A percentile compares a stretch with the other conserved stretches of the same genome.
phyloP scores from a whole-genome alignment of 2,329 filamentous ascomycete species.

The Ilyonectria robusta region DNA sequence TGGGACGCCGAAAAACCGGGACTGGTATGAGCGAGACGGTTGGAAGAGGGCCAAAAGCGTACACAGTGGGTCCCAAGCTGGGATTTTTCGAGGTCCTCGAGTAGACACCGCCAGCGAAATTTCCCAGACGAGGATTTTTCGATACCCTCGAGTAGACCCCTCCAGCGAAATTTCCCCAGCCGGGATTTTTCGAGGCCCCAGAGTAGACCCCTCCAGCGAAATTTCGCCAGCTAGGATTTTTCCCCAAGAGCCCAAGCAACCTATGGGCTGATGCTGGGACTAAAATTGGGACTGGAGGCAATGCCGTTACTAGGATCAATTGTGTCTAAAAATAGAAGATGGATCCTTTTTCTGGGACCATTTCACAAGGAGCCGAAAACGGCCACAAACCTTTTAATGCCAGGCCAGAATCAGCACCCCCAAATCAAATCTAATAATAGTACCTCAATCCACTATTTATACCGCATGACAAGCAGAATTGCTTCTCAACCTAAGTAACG shows the following conservation, averaged over 20 bases:
- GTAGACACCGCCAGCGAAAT: background rate
- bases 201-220: too few species aligned
- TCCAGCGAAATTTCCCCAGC: background rate
- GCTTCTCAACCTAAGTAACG: background rate
- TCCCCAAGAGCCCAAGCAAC: accelerated
- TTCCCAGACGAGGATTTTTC: too few species aligned
- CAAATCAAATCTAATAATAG: background rate
- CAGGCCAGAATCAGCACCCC: background rate
- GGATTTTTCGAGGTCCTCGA: background rate
- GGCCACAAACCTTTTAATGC: background rate
- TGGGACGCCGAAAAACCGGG: too few species aligned
- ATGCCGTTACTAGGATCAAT: background rate
- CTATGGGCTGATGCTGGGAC: background rate
- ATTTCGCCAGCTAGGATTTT: too few species aligned
- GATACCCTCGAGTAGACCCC: background rate
- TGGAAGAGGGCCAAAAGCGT: too few species aligned
- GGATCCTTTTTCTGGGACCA: background rate
- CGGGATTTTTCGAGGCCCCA: too few species aligned
- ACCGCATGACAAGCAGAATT: background rate
- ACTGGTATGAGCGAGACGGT: too few species aligned
- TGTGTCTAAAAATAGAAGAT: background rate
- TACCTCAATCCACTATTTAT: background rate
- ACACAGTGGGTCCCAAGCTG: too few species aligned
- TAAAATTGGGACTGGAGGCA: background rate
- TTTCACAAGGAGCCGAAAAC: background rate